Evolutionary conservation across 257 asterid species (phyloP).

Genomic region (Solanum chiquidenum): DNA sequence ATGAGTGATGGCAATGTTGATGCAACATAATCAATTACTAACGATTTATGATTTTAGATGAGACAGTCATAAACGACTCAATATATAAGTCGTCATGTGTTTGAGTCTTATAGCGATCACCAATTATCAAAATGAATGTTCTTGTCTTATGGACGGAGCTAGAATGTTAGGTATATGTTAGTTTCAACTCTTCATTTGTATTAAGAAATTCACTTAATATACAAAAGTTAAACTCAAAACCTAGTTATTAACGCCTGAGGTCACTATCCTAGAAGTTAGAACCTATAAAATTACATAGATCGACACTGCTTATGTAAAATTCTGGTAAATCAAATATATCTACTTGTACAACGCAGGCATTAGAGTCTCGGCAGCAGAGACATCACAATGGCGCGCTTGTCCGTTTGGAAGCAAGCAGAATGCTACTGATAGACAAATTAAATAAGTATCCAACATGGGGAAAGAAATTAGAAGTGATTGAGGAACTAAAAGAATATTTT

Average conservation of each 20-base stretch:
- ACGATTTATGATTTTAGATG: background rate
- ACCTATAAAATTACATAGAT: no score
- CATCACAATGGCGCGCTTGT: slow-evolving; percentile 22
- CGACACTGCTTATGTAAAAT: background rate
- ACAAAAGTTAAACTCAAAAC: background rate
- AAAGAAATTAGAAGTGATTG: slow-evolving; percentile 10
- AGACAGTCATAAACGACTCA: background rate
- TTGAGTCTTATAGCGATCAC: background rate
- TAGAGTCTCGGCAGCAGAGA: slow-evolving; percentile 10
- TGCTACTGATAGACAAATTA: slow-evolving; percentile 20
- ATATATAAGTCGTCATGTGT: background rate
- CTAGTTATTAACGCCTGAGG: background rate
- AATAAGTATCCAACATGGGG: slow-evolving; percentile 13
- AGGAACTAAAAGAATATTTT: slow-evolving; percentile 24
- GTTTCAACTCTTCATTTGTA: background rate
- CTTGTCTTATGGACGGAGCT: background rate
- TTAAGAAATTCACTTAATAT: background rate
- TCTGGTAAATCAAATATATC: background rate
- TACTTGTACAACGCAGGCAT: slow-evolving; percentile 12
- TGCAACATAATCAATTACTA: background rate
- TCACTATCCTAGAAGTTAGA: background rate
- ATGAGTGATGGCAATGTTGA: no score
- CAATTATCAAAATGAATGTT: background rate
- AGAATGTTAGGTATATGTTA: background rate
- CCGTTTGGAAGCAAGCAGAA: slow-evolving; percentile 32